A percentile compares a stretch with the other conserved stretches of the same genome.
Evolutionary conservation across 306 rosid genomes (phyloP).

Genomic region (Psophocarpus tetragonolobus): DNA sequence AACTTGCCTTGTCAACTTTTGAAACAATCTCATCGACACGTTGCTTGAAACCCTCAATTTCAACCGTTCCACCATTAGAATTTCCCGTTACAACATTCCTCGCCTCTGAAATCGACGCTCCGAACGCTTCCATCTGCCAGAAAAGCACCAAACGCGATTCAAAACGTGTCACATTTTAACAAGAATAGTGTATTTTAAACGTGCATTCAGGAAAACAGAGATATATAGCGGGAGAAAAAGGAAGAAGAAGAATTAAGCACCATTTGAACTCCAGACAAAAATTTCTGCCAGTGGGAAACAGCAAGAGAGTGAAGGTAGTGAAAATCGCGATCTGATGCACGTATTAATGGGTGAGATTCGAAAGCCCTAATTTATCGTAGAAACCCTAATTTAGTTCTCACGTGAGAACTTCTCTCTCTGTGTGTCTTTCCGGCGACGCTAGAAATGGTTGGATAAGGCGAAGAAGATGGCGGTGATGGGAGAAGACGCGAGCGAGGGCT

Average conservation of each 20-base stretch:
- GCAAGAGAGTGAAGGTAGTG: background rate
- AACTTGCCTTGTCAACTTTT: conserved; percentile 64
- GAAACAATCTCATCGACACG: conserved; percentile 53
- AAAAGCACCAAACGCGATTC: conserved; percentile 1
- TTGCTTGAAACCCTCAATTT: conserved; percentile 51
- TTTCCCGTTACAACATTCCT: conserved; percentile 27
- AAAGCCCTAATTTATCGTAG: too few species aligned
- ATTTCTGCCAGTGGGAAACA: background rate
- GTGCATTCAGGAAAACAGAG: background rate
- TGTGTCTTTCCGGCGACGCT: too few species aligned
- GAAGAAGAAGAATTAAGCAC: background rate
- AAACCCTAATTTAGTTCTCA: too few species aligned
- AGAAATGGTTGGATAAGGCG: too few species aligned
- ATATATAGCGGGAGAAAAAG: background rate
- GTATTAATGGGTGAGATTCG: too few species aligned
- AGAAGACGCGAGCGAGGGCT: too few species aligned
- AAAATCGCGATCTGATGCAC: background rate
- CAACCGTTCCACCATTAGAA: conserved; percentile 26
- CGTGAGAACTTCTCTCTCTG: too few species aligned
- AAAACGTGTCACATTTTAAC: background rate
- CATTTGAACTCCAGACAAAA: background rate
- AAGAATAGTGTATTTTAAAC: background rate
- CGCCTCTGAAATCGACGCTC: conserved; percentile 36
- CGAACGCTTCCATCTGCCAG: conserved; percentile 47
- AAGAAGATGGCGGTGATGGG: too few species aligned